A percentile compares a stretch with the other conserved stretches of the same genome.
These are phyloP conservation scores for Ogataea allantospora DNA, from an alignment of 805 yeast species.

Conservation along the genomic window DNA sequence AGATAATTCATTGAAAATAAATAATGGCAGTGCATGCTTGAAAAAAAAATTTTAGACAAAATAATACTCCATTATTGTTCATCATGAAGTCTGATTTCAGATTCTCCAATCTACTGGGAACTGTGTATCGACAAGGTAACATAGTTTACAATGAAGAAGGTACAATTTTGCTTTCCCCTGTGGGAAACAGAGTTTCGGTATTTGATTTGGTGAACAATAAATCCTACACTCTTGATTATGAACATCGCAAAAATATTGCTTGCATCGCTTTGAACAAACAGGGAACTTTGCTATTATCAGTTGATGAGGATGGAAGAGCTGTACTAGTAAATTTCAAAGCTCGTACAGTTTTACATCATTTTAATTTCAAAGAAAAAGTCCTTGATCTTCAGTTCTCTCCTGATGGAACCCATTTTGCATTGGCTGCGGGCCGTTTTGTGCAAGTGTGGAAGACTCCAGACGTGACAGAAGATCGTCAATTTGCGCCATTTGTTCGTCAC, in stretches of 20 bases:
- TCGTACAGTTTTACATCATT: slow-evolving; percentile 85
- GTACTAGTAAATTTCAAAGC: slow-evolving; percentile 82
- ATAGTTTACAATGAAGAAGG: slow-evolving; percentile 85
- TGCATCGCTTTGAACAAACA: slow-evolving; percentile 81
- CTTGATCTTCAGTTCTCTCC: slow-evolving; percentile 79
- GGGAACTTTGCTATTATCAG: slow-evolving; percentile 73
- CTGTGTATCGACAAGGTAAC: slow-evolving; percentile 94
- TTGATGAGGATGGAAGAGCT: slow-evolving; percentile 92
- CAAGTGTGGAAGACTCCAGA: slow-evolving; percentile 95
- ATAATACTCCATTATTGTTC: not conserved
- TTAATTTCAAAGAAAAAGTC: slow-evolving; percentile 84
- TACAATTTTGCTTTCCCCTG: slow-evolving; percentile 78
- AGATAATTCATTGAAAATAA: not conserved
- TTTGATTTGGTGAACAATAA: slow-evolving; percentile 83
- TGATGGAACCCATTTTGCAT: slow-evolving; percentile 83
- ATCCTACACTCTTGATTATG: slow-evolving; percentile 87
- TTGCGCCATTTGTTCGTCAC: slow-evolving; percentile 93
- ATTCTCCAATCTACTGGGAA: slow-evolving; percentile 87
- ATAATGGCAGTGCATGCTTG: slow-evolving; percentile 5
- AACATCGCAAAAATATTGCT: slow-evolving; percentile 82
- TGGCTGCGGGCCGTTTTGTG: slow-evolving; percentile 75
- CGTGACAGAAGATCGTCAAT: slow-evolving; percentile 77
- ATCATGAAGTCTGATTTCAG: slow-evolving; percentile 86
- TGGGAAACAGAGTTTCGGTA: slow-evolving; percentile 87
- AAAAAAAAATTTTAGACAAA: slow-evolving; percentile 10